Conservation (phyloP, 306 rosid species). For the Amphicarpaea edgeworthii region DNA sequence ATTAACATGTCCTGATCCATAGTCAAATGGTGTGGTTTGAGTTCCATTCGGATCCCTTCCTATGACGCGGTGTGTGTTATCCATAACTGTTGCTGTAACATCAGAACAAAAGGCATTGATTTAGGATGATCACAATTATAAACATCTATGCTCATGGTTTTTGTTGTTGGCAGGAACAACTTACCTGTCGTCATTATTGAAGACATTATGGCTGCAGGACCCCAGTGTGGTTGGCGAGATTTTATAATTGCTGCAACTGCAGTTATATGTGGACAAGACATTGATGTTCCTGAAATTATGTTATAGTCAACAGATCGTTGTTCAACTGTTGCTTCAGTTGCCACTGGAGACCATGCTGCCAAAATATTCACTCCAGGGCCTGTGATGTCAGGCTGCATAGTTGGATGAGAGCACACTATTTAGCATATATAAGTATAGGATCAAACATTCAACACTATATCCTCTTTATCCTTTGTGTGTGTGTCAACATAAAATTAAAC, state of each 20-base stretch:
- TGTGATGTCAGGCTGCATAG: conserved; percentile 70
- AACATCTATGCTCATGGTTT: conserved; percentile 18
- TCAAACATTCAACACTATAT: background rate
- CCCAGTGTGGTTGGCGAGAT: conserved; percentile 58
- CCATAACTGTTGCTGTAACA: conserved; percentile 59
- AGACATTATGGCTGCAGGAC: conserved; percentile 78
- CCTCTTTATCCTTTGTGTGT: background rate
- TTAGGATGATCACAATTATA: conserved; percentile 8
- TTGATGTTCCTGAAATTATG: conserved; percentile 74
- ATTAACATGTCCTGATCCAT: conserved; percentile 70
- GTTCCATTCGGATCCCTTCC: conserved; percentile 78
- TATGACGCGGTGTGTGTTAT: conserved; percentile 51
- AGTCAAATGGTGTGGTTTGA: conserved; percentile 65
- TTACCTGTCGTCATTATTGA: conserved; percentile 72
- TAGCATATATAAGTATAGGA: background rate
- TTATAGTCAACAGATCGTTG: conserved; percentile 59
- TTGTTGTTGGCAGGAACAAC: conserved; percentile 9
- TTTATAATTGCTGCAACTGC: conserved; percentile 69
- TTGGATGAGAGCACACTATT: conserved; percentile 27
- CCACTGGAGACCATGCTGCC: conserved; percentile 80
- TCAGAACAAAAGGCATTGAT: conserved; percentile 21
- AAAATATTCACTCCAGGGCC: conserved; percentile 73
- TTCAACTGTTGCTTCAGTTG: conserved; percentile 56
- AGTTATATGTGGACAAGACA: conserved; percentile 74
- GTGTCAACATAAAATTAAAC: conserved; percentile 28